Evolutionary conservation across 78 protist genomes (phyloP), one percentile per base, ranked within the genome.

Genomic region (Chrysochromulina parva): DNA sequence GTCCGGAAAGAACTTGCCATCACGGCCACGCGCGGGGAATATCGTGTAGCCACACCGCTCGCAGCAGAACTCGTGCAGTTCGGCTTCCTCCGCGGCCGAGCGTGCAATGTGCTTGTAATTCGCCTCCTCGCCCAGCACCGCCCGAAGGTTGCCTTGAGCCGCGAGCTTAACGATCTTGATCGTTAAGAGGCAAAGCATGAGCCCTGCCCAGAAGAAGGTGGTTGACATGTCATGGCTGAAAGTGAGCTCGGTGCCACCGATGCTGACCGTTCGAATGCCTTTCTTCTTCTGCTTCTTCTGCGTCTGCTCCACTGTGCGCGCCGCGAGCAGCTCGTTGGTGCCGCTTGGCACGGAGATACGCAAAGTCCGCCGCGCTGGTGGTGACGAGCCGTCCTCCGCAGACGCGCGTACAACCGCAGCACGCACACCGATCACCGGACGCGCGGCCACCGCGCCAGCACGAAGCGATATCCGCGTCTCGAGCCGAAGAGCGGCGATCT

Each of bases 1-100:
- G 86, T 53, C 62, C 20, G 86, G 86, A 50, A 78, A 78, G 86
- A 78, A 78, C 47, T 78, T 78, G 17, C 86, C 86, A 28, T 78
- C 86, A 0, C 86, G 86, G 19, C 86, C 86, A 20, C 86, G 86
- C n/a, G 86, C 86, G 48, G 86, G 86, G 86, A 50, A 78, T 38
- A 78, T 53, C 28, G 59, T 53, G 60, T 16, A 78, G 47, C 62
- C 59, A 19, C 82, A 74, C 22, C 10, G 10, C 26, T 74, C 82
- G 82, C 82, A 74, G 26, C 14, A 55, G 24, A 74, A 74, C 82
- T 74, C 82, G 82, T 74, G 82, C 50, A 74, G 55, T 14, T 74
- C 82, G 13, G 55, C 57, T n/a, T 74, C 82, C 82, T 74, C 82
- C 28, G 1, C 26, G 57, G 6, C 17, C 16, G 16, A n/a, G 24